phyloP scores from a whole-genome alignment of 2,329 filamentous ascomycete species.

The Cercospora zeae-maydis region DNA sequence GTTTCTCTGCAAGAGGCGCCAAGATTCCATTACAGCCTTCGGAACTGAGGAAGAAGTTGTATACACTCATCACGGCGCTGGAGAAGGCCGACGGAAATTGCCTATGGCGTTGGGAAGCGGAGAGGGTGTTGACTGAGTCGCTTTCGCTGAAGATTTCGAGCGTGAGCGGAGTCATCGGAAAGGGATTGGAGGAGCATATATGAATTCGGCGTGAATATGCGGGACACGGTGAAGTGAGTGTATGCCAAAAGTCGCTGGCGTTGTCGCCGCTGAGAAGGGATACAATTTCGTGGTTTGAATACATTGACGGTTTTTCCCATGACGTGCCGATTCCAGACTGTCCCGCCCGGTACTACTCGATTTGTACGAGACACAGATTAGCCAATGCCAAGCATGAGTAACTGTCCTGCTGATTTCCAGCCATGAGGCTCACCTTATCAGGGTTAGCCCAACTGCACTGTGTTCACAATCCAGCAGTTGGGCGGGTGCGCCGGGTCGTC shows the following conservation, averaged over 20 bases:
- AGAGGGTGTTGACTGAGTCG: slow-evolving; percentile 33
- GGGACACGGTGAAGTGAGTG: too few species aligned
- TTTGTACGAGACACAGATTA: slow-evolving; percentile 22
- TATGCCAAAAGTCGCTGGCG: background rate
- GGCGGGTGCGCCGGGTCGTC: background rate
- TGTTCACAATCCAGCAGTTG: background rate
- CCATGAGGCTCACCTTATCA: slow-evolving; percentile 28
- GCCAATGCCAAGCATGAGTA: slow-evolving; percentile 26
- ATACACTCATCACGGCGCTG: slow-evolving; percentile 28
- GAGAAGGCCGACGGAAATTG: slow-evolving; percentile 31
- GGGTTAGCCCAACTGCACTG: slow-evolving; percentile 3
- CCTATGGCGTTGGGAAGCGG: slow-evolving; percentile 38
- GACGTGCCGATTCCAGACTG: background rate
- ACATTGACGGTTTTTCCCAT: background rate
- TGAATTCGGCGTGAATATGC: background rate
- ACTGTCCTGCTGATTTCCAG: slow-evolving; percentile 14
- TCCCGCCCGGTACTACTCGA: background rate
- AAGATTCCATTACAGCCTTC: slow-evolving; percentile 24
- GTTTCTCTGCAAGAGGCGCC: slow-evolving; percentile 22
- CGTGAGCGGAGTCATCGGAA: slow-evolving; percentile 1
- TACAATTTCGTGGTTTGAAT: background rate
- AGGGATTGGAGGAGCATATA: slow-evolving; percentile 7
- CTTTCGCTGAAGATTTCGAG: slow-evolving; percentile 18
- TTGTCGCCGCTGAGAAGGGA: background rate
- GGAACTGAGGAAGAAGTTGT: slow-evolving; percentile 32